Evolutionary conservation across 163 green algal genomes (phyloP).

Genomic region (Dunaliella salina): DNA sequence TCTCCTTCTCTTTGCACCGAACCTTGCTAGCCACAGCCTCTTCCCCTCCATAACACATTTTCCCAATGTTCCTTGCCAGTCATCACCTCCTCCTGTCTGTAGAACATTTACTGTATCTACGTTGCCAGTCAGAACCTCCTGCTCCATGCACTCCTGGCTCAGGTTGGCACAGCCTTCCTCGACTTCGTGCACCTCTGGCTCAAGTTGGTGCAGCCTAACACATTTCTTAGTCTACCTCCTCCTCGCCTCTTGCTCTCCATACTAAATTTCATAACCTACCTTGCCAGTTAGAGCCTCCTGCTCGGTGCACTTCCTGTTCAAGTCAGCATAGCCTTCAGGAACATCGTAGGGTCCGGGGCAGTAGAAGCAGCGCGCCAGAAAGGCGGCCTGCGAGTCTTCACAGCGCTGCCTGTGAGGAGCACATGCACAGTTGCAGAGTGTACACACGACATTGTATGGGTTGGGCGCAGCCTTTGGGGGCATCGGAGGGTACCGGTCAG

Average conservation of each 20-base stretch:
- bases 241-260: not conserved
- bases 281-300: constrained; percentile 52
- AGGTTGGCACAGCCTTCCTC: too few species aligned
- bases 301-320: constrained; percentile 64
- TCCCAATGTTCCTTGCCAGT: too few species aligned
- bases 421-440: too few species aligned
- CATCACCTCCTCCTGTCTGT: too few species aligned
- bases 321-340: constrained; percentile 63
- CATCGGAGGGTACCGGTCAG: too few species aligned
- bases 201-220: not conserved
- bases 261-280: not conserved
- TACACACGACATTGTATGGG: too few species aligned
- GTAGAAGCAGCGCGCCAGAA: constrained; percentile 89
- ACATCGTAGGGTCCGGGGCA: constrained; percentile 72
- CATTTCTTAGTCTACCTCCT: not conserved
- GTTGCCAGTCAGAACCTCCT: too few species aligned
- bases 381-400: constrained; percentile 72
- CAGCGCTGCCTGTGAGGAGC: constrained; percentile 62
- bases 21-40: constrained; percentile 71
- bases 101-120: too few species aligned
- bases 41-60: too few species aligned
- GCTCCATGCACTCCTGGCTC: too few species aligned
- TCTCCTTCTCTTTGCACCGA: constrained; percentile 70
- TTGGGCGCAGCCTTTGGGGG: too few species aligned
- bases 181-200: too few species aligned